Evolutionary conservation across 805 yeast species (phyloP).

Genomic region (Limtongia smithiae): DNA sequence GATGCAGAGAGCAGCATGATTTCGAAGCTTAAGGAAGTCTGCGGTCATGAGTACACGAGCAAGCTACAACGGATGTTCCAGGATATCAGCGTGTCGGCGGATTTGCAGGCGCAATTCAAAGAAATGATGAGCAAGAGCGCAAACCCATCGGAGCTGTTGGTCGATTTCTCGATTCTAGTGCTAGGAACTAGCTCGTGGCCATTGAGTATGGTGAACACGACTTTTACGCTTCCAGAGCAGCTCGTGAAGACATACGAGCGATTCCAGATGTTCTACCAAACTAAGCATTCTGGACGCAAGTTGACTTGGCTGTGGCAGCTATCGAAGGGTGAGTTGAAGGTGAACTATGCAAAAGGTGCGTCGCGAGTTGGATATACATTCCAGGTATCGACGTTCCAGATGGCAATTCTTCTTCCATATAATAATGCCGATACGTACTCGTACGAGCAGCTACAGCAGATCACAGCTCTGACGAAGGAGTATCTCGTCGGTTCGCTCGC

Average conservation of each 20-base stretch:
- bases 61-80: slow-evolving; percentile 94
- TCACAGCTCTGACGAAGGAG: slow-evolving; percentile 64
- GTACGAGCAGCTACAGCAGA: slow-evolving; percentile 56
- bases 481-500: slow-evolving; percentile 70
- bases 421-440: slow-evolving; percentile 64
- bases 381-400: slow-evolving; percentile 79
- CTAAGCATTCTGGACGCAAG: slow-evolving; percentile 80
- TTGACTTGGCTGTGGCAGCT: slow-evolving; percentile 95
- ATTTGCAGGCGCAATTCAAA: slow-evolving; percentile 58
- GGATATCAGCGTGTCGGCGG: slow-evolving; percentile 82
- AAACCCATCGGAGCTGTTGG: slow-evolving; percentile 32
- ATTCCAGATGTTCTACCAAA: slow-evolving; percentile 64
- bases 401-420: slow-evolving; percentile 80
- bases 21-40: slow-evolving; percentile 80
- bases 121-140: slow-evolving; percentile 44
- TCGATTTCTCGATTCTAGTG: slow-evolving; percentile 68
- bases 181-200: slow-evolving; percentile 93
- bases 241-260: slow-evolving; percentile 61
- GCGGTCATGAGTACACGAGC: slow-evolving; percentile 87
- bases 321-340: slow-evolving; percentile 87
- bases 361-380: slow-evolving; percentile 59
- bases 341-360: slow-evolving; percentile 74
- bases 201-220: slow-evolving; percentile 45
- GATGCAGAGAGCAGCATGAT: slow-evolving; percentile 81
- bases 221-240: slow-evolving; percentile 64